Base-by-base conservation (phyloP, 2,329 filamentous ascomycete genomes). In the Septoria linicola region DNA sequence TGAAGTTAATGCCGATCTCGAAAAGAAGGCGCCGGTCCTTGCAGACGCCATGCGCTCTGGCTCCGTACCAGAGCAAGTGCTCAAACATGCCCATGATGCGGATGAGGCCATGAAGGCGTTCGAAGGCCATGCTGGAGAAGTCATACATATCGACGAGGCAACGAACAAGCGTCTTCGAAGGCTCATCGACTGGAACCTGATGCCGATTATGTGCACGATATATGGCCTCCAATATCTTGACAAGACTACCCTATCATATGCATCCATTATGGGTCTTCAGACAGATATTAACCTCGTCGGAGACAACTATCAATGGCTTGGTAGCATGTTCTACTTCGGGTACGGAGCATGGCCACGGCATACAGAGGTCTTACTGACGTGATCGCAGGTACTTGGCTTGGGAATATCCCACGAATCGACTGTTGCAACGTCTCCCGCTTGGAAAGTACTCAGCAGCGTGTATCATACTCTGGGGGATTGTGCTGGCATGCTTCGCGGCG, bases 391-490 rank as follows among this genome's bases (percentile, higher is more conserved):
- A 79, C 47, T 63, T 80, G 13, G 79, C 76, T 2, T 63, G 77
- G 77, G 83, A 87, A 64, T 86, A 83, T 65, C 83, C 83, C 0
- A 85, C 83, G 1, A 84, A 78, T 61, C 76, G 80, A 10, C 73
- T 87, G 21, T 73, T 87, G 10, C 84, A 87, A 66, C 72, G 77
- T 1, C 68, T 87, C 1, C 84, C 84, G 0, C 67, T 87, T 5
- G 84, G 80, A 0, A 87, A 86, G 63, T 87, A 85, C 66, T 83
- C 79, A 1, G 81, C 80, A 0, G 74, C 78, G 54, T 85, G 82
- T 61, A 79, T 87, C 51, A 75, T 85, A 53, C 73, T 81, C 59
- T 86, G 83, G 83, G 83, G 83, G 1, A 37, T 74, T 1, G 76
- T 81, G 1, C 71, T 88, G 1, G 73, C 76, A 48, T 83, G 81